Conservation (phyloP, 495 filamentous ascomycete genomes). For the Mycothermus thermophilus region DNA sequence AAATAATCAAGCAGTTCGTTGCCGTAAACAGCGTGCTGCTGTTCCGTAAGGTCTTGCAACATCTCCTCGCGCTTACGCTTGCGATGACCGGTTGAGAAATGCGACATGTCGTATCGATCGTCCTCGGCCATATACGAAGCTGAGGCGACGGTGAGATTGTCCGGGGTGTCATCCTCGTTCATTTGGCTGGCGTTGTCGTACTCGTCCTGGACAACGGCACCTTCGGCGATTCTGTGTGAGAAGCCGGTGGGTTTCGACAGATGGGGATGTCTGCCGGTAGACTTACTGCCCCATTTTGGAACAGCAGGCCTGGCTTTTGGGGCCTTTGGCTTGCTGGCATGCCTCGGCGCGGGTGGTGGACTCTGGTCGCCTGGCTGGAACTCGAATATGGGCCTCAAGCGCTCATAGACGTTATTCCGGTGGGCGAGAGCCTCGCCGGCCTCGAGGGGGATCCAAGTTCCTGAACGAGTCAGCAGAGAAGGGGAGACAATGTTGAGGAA, state of each 20-base stretch:
- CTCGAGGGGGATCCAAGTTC: slow-evolving; percentile 89
- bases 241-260: slow-evolving; percentile 8
- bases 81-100: slow-evolving; percentile 51
- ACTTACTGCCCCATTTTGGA: slow-evolving; percentile 38
- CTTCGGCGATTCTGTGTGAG: slow-evolving; percentile 19
- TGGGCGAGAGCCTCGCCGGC: slow-evolving; percentile 68
- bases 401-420: slow-evolving; percentile 71
- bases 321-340: slow-evolving; percentile 63
- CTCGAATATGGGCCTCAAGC: slow-evolving; percentile 77
- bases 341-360: slow-evolving; percentile 87
- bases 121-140: slow-evolving; percentile 75
- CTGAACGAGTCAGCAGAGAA: slow-evolving; percentile 30
- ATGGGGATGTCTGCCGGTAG: too few species aligned
- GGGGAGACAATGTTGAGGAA: background rate
- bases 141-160: slow-evolving; percentile 64
- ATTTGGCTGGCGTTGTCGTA: slow-evolving; percentile 41
- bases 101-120: slow-evolving; percentile 52
- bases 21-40: slow-evolving; percentile 75
- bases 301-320: slow-evolving; percentile 44
- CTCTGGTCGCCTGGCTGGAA: slow-evolving; percentile 71
- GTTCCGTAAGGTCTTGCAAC: slow-evolving; percentile 53
- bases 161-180: slow-evolving; percentile 68
- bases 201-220: slow-evolving; percentile 25
- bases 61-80: slow-evolving; percentile 68
- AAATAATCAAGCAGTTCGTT: slow-evolving; percentile 94